Conservation (phyloP, 345 rosid genomes). For the Citrus australasica region DNA sequence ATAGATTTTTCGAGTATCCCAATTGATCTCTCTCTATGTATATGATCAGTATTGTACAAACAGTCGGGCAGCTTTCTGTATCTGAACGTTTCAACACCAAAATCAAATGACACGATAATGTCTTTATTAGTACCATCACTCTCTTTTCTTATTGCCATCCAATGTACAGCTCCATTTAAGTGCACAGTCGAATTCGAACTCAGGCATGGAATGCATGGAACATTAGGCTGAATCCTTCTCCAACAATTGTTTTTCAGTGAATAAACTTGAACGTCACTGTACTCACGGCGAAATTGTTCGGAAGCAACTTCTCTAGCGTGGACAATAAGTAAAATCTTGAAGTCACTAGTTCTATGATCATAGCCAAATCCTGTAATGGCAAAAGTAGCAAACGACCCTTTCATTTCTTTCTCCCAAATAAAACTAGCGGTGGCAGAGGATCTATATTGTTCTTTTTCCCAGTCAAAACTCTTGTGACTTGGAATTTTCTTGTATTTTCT, state of each 20-base stretch:
- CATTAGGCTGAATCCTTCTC: not conserved
- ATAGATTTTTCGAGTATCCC: not conserved
- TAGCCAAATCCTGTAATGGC: slow-evolving; percentile 1
- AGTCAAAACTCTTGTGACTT: not conserved
- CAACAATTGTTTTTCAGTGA: not conserved
- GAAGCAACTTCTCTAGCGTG: not conserved
- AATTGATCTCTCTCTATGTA: not conserved
- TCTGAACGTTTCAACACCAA: not conserved
- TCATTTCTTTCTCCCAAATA: not conserved
- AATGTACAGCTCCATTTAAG: not conserved
- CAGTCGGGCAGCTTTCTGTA: not conserved
- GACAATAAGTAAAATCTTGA: not conserved
- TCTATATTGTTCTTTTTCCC: not conserved
- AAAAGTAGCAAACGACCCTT: not conserved
- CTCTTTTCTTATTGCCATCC: not conserved
- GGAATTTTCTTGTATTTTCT: not conserved
- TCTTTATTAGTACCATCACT: not conserved
- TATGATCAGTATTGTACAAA: not conserved
- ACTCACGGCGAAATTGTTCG: not conserved
- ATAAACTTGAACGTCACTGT: not conserved
- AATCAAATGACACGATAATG: not conserved
- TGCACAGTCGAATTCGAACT: not conserved
- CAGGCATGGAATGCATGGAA: not conserved
- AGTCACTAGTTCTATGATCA: not conserved
- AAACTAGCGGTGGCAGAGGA: not conserved